Evolutionary conservation across 1,284 basidiomycete genomes (phyloP).

Genomic region (Ustilago hordei): DNA sequence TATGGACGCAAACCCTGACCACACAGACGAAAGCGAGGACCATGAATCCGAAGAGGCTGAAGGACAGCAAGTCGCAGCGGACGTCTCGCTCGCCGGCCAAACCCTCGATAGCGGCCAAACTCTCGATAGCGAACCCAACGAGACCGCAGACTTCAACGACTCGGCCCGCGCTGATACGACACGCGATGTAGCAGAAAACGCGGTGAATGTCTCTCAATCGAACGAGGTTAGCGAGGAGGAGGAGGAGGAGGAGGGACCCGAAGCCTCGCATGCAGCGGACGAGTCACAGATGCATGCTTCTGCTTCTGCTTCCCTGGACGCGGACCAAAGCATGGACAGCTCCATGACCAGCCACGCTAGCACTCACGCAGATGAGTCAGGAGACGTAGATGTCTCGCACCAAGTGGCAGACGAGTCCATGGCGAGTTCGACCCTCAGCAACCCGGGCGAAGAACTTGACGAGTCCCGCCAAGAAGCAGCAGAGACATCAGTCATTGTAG

Average conservation of each 20-base stretch:
- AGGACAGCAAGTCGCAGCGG: not conserved
- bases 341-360: not conserved
- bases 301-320: not conserved
- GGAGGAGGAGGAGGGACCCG: not conserved
- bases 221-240: not conserved
- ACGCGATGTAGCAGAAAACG: not conserved
- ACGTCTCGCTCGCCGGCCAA: not conserved
- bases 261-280: not conserved
- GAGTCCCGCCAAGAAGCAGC: constrained; percentile 5
- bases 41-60: not conserved
- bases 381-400: not conserved
- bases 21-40: constrained; percentile 9
- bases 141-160: not conserved
- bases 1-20: not conserved
- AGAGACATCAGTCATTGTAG: not conserved
- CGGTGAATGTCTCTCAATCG: not conserved
- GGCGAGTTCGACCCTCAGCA: not conserved
- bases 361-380: constrained; percentile 13
- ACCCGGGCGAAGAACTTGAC: constrained; percentile 7
- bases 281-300: constrained; percentile 1
- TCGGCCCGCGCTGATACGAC: not conserved
- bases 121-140: not conserved
- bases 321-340: constrained; percentile 1
- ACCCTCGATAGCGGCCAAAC: not conserved
- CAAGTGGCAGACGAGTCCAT: not conserved